phyloP scores from a whole-genome alignment of 805 yeast genomes.

The Lachancea kluyveri region DNA sequence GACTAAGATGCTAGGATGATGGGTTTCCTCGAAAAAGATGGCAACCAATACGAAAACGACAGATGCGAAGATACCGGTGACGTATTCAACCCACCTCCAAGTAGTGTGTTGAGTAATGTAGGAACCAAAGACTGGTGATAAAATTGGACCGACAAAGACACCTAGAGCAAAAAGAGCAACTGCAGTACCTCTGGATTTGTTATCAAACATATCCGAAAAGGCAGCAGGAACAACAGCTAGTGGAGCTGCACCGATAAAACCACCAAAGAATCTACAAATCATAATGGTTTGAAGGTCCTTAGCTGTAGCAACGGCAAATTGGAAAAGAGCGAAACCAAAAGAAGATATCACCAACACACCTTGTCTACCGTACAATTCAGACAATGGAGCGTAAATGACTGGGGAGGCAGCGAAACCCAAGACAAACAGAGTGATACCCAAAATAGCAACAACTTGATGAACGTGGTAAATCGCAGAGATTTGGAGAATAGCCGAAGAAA shows the following conservation, averaged over 20 bases:
- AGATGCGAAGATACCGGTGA: constrained; percentile 56
- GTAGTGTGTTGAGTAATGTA: constrained; percentile 58
- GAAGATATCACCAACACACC: constrained; percentile 50
- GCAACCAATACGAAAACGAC: constrained; percentile 34
- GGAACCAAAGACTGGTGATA: constrained; percentile 10
- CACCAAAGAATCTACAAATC: constrained; percentile 74
- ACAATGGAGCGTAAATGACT: constrained; percentile 79
- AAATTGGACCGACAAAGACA: constrained; percentile 39
- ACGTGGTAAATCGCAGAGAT: constrained; percentile 51
- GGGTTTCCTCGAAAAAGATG: constrained; percentile 53
- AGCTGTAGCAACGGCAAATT: constrained; percentile 72
- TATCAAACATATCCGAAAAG: constrained; percentile 74
- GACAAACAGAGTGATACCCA: constrained; percentile 79
- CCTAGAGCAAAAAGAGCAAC: constrained; percentile 63
- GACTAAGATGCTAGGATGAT: constrained; percentile 60
- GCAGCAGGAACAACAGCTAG: constrained; percentile 82
- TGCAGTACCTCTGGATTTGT: constrained; percentile 66
- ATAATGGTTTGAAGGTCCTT: constrained; percentile 71
- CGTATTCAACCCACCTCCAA: constrained; percentile 80
- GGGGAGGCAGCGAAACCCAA: constrained; percentile 94
- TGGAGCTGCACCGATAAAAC: constrained; percentile 79
- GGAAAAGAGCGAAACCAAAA: constrained; percentile 52
- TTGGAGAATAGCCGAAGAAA: constrained; percentile 51
- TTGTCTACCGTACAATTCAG: constrained; percentile 73
- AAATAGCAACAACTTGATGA: constrained; percentile 59